Evolutionary conservation across 768 basidiomycete genomes (phyloP).

Genomic region (Crassisporium funariophilum): DNA sequence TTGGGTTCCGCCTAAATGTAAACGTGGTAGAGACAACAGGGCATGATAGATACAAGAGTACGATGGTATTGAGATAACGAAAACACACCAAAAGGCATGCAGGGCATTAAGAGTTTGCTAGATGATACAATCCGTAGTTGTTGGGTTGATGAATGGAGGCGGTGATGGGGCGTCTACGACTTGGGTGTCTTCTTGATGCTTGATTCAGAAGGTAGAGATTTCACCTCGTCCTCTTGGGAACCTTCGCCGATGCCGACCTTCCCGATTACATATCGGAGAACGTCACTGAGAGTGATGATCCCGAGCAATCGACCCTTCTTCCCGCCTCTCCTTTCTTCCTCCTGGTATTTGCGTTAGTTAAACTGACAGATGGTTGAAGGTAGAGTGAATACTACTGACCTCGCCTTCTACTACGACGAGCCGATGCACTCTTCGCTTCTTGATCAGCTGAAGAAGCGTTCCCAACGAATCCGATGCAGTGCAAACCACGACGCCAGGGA

Average conservation of each 20-base stretch:
- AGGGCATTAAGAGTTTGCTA: slow-evolving; percentile 6
- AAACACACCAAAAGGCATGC: no score
- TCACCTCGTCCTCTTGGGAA: slow-evolving; percentile 28
- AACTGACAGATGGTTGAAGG: slow-evolving; percentile 3
- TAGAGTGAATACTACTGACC: slow-evolving; percentile 39
- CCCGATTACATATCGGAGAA: slow-evolving; percentile 80
- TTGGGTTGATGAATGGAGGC: slow-evolving; percentile 2
- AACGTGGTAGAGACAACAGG: no score
- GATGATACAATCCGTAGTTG: slow-evolving; percentile 7
- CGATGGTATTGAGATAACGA: no score
- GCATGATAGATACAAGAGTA: no score
- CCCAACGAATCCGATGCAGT: slow-evolving; percentile 90
- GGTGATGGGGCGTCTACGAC: slow-evolving; percentile 4
- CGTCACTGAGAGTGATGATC: slow-evolving; percentile 87
- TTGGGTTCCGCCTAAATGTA: no score
- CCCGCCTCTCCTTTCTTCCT: slow-evolving; percentile 78
- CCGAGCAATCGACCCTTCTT: slow-evolving; percentile 84
- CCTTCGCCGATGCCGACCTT: slow-evolving; percentile 55
- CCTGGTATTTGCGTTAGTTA: slow-evolving; percentile 40
- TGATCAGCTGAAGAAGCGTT: slow-evolving; percentile 87
- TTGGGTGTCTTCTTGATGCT: slow-evolving; percentile 2
- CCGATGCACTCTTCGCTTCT: slow-evolving; percentile 91
- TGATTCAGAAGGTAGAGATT: slow-evolving; percentile 13
- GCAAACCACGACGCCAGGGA: slow-evolving; percentile 96
- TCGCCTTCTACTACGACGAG: slow-evolving; percentile 95